A percentile compares a stretch with the other conserved stretches of the same genome.
phyloP scores from a whole-genome alignment of 257 asterid genomes.

The Cinchona pubescens region DNA sequence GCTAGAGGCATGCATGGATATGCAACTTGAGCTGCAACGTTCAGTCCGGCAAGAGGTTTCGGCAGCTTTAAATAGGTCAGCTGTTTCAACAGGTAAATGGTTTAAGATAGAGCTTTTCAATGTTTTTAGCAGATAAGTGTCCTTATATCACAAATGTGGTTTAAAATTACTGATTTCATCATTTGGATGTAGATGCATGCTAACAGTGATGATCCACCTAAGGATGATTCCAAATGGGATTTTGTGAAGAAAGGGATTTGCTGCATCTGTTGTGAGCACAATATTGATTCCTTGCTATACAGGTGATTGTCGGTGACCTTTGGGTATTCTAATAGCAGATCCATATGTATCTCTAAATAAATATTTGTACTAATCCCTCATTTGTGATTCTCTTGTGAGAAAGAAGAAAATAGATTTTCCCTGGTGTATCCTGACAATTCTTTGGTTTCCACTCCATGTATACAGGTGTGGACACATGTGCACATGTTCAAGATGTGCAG shows the following conservation, averaged over 20 bases:
- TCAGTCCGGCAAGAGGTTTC: constrained; percentile 71
- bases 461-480: constrained; percentile 97
- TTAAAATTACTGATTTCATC: background rate
- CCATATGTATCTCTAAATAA: background rate
- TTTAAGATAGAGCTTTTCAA: background rate
- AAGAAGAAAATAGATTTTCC: background rate
- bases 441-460: background rate
- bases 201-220: constrained; percentile 21
- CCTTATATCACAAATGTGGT: background rate
- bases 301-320: constrained; percentile 41
- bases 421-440: background rate
- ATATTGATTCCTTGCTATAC: constrained; percentile 72
- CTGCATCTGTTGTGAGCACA: constrained; percentile 59
- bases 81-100: constrained; percentile 47
- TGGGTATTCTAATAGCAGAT: background rate
- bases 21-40: constrained; percentile 79
- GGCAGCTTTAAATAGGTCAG: constrained; percentile 66
- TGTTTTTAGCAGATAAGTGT: background rate
- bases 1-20: constrained; percentile 87
- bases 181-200: constrained; percentile 33
- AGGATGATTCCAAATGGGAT: constrained; percentile 61
- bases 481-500: constrained; percentile 76
- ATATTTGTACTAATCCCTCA: background rate
- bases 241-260: constrained; percentile 75
- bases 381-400: background rate